Percentiles rank a stretch among this genome's conserved stretches.
phyloP scores from a whole-genome alignment of 805 yeast species.

The Ogataea glucozyma region DNA sequence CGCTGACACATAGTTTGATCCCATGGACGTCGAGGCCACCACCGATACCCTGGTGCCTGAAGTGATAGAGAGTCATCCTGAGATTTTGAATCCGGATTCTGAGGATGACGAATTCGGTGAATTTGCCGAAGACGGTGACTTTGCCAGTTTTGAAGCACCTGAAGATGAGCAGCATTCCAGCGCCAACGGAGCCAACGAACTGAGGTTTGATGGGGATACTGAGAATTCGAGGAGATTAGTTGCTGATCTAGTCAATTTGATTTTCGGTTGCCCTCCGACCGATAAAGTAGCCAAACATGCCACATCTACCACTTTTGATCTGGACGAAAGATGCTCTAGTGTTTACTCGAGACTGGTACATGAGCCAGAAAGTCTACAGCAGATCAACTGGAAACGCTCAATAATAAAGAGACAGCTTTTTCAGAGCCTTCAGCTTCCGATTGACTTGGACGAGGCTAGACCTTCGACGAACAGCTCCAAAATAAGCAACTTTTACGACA shows the following conservation, averaged over 20 bases:
- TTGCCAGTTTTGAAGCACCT: slow-evolving; percentile 23
- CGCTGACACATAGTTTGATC: no score
- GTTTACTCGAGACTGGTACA: slow-evolving; percentile 29
- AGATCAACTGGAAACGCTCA: slow-evolving; percentile 70
- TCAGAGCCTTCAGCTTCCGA: slow-evolving; percentile 69
- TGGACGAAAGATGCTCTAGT: slow-evolving; percentile 28
- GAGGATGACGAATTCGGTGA: slow-evolving; percentile 21
- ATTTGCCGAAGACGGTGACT: slow-evolving; percentile 14
- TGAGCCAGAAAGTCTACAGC: slow-evolving; percentile 48
- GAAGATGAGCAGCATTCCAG: slow-evolving; percentile 6
- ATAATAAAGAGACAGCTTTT: slow-evolving; percentile 63
- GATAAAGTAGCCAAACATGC: no score
- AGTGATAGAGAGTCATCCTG: background rate
- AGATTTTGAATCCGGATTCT: background rate
- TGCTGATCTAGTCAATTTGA: slow-evolving; percentile 11
- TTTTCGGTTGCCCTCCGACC: no score
- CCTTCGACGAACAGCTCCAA: slow-evolving; percentile 13
- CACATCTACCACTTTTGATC: no score
- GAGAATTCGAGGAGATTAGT: slow-evolving; percentile 7
- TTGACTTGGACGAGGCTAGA: slow-evolving; percentile 61
- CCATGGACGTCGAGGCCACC: background rate
- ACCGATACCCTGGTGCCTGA: background rate
- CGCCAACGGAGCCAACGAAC: background rate
- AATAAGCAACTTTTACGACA: slow-evolving; percentile 14
- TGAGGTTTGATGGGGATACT: slow-evolving; percentile 11